A percentile compares a stretch with the other conserved stretches of the same genome.
These are phyloP conservation scores for Aureobasidium sp. DNA, from an alignment of 2,329 filamentous ascomycete genomes.

Conservation along the genomic window DNA sequence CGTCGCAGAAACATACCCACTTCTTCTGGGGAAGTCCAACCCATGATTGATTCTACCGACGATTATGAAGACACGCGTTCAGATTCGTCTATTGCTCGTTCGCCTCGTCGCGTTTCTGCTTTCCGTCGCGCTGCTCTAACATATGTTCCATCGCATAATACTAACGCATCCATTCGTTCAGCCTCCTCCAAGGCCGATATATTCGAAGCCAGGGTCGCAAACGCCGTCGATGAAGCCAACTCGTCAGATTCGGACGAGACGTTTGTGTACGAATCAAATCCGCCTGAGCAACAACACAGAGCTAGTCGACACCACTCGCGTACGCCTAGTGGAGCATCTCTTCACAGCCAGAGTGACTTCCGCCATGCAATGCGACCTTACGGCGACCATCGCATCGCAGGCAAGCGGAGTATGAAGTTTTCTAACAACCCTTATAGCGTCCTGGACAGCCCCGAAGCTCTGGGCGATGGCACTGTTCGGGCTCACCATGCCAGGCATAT, in stretches of 20 bases:
- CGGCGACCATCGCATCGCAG: conserved; percentile 52
- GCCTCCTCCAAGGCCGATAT: conserved; percentile 95
- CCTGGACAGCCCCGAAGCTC: conserved; percentile 39
- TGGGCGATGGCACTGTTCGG: conserved; percentile 34
- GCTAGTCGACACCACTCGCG: conserved; percentile 82
- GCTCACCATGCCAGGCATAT: conserved; percentile 70
- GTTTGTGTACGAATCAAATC: conserved; percentile 98
- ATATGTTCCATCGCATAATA: conserved; percentile 4
- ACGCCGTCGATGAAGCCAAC: conserved; percentile 89
- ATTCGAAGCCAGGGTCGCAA: conserved; percentile 94
- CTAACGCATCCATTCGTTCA: conserved; percentile 28
- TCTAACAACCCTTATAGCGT: conserved; percentile 67
- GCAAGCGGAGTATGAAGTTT: conserved; percentile 96
- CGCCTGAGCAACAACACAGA: conserved; percentile 50
- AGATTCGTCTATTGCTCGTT: conserved; percentile 4
- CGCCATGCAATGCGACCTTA: conserved; percentile 52
- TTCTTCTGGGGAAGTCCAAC: background rate
- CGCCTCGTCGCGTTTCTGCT: conserved; percentile 1
- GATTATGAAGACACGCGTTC: conserved; percentile 4
- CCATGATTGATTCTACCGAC: background rate
- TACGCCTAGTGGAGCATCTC: conserved; percentile 86
- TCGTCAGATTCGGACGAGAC: conserved; percentile 97
- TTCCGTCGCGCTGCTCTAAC: conserved; percentile 7
- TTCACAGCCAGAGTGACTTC: conserved; percentile 58
- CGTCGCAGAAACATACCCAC: conserved; percentile 1